Percentiles rank a stretch among this genome's conserved stretches.
Evolutionary conservation across 2,329 filamentous ascomycete species (phyloP).

Genomic region (Colletotrichum salicis): DNA sequence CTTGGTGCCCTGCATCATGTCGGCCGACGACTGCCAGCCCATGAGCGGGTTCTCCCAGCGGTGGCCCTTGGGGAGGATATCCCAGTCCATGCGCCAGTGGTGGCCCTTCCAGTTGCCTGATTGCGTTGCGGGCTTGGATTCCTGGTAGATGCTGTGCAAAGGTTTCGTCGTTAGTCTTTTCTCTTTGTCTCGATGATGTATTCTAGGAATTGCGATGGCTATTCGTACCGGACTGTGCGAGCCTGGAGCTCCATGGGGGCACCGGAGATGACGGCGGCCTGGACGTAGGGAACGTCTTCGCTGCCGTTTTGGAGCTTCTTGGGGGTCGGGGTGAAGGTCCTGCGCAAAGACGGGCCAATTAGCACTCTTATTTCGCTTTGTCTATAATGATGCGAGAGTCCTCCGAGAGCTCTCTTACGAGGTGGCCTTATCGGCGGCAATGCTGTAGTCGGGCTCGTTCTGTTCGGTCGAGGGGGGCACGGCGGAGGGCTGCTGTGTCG

Average conservation of each 20-base stretch:
- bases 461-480: constrained; percentile 52
- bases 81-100: constrained; percentile 99
- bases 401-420: constrained; percentile 68
- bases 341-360: constrained; percentile 50
- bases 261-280: constrained; percentile 89
- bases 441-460: constrained; percentile 84
- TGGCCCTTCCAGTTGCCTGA: constrained; percentile 87
- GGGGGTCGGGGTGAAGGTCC: constrained; percentile 90
- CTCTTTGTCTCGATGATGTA: neutral
- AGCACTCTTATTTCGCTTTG: constrained; percentile 7
- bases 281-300: constrained; percentile 78
- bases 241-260: constrained; percentile 95
- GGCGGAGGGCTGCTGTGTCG: constrained; percentile 41
- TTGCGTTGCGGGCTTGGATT: constrained; percentile 94
- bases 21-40: constrained; percentile 96
- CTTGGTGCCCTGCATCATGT: constrained; percentile 94
- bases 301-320: constrained; percentile 91
- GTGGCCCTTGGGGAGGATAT: constrained; percentile 89
- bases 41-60: constrained; percentile 99
- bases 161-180: neutral
- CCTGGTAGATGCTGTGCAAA: constrained; percentile 86
- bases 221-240: constrained; percentile 85
- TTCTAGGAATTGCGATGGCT: neutral
- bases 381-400: no score
- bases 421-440: constrained; percentile 85